Conservation (phyloP, 164 flowering plant genomes). For the Kalanchoe fedtschenkoi region DNA sequence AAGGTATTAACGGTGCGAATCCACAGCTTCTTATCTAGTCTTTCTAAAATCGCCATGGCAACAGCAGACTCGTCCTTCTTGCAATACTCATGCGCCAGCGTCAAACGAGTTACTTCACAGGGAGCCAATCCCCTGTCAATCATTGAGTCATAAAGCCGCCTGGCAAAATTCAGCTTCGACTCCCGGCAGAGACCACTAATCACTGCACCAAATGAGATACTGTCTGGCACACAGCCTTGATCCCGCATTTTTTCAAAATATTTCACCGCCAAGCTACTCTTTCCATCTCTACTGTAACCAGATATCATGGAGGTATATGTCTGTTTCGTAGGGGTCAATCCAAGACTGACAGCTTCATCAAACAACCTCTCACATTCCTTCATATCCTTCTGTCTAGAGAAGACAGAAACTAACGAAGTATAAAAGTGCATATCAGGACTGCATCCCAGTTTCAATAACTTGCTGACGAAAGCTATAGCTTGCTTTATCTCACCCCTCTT, state of each 20-base stretch:
- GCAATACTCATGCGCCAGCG: conserved; percentile 78
- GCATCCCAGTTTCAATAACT: conserved; percentile 51
- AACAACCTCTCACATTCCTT: conserved; percentile 53
- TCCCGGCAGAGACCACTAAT: conserved; percentile 89
- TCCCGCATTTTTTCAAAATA: conserved; percentile 45
- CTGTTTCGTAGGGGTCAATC: conserved; percentile 61
- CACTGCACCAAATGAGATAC: conserved; percentile 68
- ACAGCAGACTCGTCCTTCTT: conserved; percentile 39
- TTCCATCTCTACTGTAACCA: conserved; percentile 60
- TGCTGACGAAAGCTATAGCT: conserved; percentile 42
- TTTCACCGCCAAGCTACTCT: conserved; percentile 33
- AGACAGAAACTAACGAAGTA: conserved; percentile 47
- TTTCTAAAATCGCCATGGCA: conserved; percentile 54
- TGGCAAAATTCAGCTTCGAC: conserved; percentile 58
- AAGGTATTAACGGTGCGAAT: conserved; percentile 55
- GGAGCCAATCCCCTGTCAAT: conserved; percentile 67
- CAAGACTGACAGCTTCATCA: conserved; percentile 38
- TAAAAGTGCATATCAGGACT: conserved; percentile 62
- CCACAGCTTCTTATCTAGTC: conserved; percentile 64
- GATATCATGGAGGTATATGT: conserved; percentile 82
- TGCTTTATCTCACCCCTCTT: conserved; percentile 25
- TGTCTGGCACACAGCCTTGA: conserved; percentile 58
- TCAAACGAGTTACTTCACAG: conserved; percentile 78
- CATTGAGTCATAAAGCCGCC: conserved; percentile 53
- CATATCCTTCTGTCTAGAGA: conserved; percentile 57